Conservation (phyloP, 345 rosid species). For the Salix viminalis region DNA sequence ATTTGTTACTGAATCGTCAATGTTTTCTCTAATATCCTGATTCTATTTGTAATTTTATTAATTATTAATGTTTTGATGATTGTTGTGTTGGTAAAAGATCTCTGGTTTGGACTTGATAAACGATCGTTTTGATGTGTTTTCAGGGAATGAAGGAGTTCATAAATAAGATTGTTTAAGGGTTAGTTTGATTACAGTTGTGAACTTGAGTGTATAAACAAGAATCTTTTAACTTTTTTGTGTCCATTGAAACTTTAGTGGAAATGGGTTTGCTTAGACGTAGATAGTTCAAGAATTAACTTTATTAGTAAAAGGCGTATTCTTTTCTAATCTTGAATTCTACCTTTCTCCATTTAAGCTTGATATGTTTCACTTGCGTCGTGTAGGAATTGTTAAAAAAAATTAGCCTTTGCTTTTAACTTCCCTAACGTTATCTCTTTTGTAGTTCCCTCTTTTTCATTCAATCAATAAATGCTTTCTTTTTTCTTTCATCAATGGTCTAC, state of each 20-base stretch:
- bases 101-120: too few relatives aligned
- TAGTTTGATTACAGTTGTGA: background rate
- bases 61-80: too few relatives aligned
- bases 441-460: background rate
- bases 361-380: background rate
- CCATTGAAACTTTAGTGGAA: background rate
- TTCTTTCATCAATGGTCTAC: background rate
- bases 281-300: background rate
- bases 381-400: background rate
- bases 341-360: background rate
- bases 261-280: background rate
- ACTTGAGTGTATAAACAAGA: background rate
- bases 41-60: too few relatives aligned
- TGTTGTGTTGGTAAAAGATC: too few relatives aligned
- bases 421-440: background rate
- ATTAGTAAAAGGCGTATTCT: background rate
- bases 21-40: too few relatives aligned
- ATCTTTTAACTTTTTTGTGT: background rate
- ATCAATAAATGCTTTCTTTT: background rate
- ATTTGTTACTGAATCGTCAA: too few relatives aligned
- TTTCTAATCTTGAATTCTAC: background rate
- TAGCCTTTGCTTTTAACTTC: conserved; percentile 5
- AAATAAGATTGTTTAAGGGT: too few relatives aligned
- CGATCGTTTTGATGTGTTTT: too few relatives aligned
- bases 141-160: too few relatives aligned